Evolutionary conservation across 148 eudicot species (phyloP), one percentile per base, ranked within the genome.

Genomic region (Agrostemma githago): DNA sequence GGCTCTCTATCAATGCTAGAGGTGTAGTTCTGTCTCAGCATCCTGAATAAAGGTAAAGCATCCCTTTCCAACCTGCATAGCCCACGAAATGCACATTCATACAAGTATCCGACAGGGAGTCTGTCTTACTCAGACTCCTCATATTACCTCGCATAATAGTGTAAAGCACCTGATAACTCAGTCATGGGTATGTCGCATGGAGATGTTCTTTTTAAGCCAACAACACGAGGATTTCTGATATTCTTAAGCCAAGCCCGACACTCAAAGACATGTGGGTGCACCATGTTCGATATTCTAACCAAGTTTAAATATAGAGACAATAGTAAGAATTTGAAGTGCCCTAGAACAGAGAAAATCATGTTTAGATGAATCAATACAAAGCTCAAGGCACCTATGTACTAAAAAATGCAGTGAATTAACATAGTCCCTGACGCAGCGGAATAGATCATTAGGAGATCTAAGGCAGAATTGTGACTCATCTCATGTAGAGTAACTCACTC

Each of bases 11-110:
- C 86, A 72, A 91, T 85, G 79, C 85, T 81, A 8, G 91, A 81
- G 73, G 79, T 77, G 87, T 89, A 93, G 74, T 76, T 85, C 83
- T 91, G 96, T 79, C 86, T 88, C 86, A 93, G 79, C 86, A 88
- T 88, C 77, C 88, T 83, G 71, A 90, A 93, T 37, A 93, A 85
- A 51, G 98, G 98, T 82, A 93, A 83, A 80, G 98, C 98, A 79
- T 93, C 97, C 82, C 98, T 90, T 87, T 88, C 83, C 87, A 93
- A 80, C 84, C 98, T 93, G 89, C 79, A 83, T 51, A 59, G 7
- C 76, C 43, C 72, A 74, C 38, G 10, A 56, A 78, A 17, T 34
- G 21, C 46, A 44, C 53, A 26, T 56, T 71, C 56, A 77, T 38
- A 56, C 61, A 19, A 17, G 26, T 21, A 12, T 14, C 72, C 8